Percentiles rank a stretch among this genome's conserved stretches.
Evolutionary conservation across 768 basidiomycete species (phyloP).

Genomic region (Gloeostereum incarnatum): DNA sequence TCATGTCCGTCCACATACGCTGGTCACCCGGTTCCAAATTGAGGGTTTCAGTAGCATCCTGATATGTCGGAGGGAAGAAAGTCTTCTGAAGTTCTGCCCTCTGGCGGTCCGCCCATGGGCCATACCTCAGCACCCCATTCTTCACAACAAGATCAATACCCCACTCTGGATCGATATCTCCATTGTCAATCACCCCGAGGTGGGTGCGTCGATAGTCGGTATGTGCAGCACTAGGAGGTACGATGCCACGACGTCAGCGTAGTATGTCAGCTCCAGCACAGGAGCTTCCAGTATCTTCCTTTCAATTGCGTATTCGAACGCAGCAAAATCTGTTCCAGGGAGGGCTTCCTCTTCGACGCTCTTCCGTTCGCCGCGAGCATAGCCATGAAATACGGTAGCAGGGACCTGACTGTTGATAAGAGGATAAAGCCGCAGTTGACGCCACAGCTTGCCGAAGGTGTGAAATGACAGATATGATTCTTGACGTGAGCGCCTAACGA

Average conservation of each 20-base stretch:
- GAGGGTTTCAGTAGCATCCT: slow-evolving; percentile 45
- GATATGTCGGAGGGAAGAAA: slow-evolving; percentile 80
- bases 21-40: slow-evolving; percentile 67
- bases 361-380: slow-evolving; percentile 15
- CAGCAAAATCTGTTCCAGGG: slow-evolving; percentile 43
- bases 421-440: slow-evolving; percentile 20
- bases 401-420: neutral
- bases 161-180: slow-evolving; percentile 87
- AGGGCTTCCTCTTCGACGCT: slow-evolving; percentile 44
- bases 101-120: slow-evolving; percentile 96
- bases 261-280: slow-evolving; percentile 75
- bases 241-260: slow-evolving; percentile 78
- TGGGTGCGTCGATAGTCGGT: slow-evolving; percentile 34
- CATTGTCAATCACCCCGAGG: slow-evolving; percentile 87
- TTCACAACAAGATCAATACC: slow-evolving; percentile 80
- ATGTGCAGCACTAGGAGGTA: slow-evolving; percentile 33
- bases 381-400: too few relatives aligned
- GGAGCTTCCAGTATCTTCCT: slow-evolving; percentile 75
- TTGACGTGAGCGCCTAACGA: slow-evolving; percentile 14
- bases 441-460: slow-evolving; percentile 45
- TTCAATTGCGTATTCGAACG: slow-evolving; percentile 81
- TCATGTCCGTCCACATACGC: slow-evolving; percentile 76
- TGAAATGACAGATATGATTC: slow-evolving; percentile 26
- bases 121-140: slow-evolving; percentile 72
- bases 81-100: slow-evolving; percentile 67